Conservation (phyloP, 2,329 filamentous ascomycete genomes). For the Venturia carpophila region DNA sequence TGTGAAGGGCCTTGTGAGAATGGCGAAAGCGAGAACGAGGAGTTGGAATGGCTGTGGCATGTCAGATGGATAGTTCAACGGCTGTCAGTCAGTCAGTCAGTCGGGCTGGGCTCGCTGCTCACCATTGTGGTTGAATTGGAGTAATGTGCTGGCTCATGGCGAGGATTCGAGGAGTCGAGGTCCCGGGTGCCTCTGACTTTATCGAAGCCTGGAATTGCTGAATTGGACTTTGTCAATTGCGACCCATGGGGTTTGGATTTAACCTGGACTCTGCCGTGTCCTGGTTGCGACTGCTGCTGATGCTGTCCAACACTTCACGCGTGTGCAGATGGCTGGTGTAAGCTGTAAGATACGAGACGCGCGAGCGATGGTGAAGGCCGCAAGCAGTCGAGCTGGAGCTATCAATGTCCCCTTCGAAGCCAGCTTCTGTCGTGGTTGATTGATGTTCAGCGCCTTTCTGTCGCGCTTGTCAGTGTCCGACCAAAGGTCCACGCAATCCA, state of each 20-base stretch:
- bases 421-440: constrained; percentile 5
- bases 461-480: constrained; percentile 1
- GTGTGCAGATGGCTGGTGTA: not conserved
- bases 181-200: constrained; percentile 1
- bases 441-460: not conserved
- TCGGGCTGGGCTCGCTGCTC: not conserved
- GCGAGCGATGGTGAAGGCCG: not conserved
- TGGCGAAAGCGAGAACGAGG: constrained; percentile 15
- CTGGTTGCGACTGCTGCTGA: not conserved
- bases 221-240: not conserved
- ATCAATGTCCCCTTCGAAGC: not conserved
- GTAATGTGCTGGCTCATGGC: constrained; percentile 7
- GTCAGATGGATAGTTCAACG: not conserved
- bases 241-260: not conserved
- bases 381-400: not conserved
- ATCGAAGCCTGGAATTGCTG: not conserved
- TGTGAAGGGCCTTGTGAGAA: not conserved
- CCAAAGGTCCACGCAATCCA: constrained; percentile 6
- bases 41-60: constrained; percentile 16
- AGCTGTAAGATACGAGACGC: not conserved
- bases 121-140: constrained; percentile 6
- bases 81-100: not conserved
- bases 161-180: not conserved
- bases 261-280: not conserved
- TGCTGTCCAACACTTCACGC: not conserved